Percentiles rank a stretch among this genome's conserved stretches.
phyloP scores from a whole-genome alignment of 2,329 filamentous ascomycete genomes.

The Podosphaera fusca region DNA sequence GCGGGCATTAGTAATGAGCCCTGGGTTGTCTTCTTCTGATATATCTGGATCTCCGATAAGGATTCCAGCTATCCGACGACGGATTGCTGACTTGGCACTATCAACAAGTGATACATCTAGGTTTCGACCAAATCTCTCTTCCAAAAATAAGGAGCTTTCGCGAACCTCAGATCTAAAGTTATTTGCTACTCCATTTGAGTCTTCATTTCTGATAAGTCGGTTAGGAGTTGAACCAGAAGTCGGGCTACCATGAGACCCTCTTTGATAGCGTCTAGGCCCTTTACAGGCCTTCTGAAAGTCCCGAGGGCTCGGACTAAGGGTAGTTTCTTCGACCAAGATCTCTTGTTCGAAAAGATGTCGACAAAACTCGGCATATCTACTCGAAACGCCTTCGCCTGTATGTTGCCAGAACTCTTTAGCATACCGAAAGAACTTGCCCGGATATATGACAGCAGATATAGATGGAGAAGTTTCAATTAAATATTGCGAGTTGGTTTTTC shows the following conservation, averaged over 20 bases:
- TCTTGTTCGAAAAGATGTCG: constrained; percentile 50
- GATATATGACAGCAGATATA: constrained; percentile 50
- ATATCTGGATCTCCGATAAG: constrained; percentile 51
- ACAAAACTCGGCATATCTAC: constrained; percentile 76
- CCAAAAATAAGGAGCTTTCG: constrained; percentile 63
- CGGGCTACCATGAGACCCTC: constrained; percentile 25
- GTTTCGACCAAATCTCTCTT: constrained; percentile 86
- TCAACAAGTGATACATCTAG: constrained; percentile 56
- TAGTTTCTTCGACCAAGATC: constrained; percentile 24
- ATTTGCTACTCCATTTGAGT: neutral
- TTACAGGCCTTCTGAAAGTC: constrained; percentile 21
- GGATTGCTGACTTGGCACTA: constrained; percentile 68
- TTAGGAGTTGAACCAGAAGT: constrained; percentile 7
- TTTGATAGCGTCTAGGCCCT: constrained; percentile 64
- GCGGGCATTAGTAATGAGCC: constrained; percentile 25
- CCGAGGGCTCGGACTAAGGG: constrained; percentile 9
- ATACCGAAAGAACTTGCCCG: constrained; percentile 38
- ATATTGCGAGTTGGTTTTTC: constrained; percentile 26
- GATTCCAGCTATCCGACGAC: constrained; percentile 69
- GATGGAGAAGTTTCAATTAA: constrained; percentile 32
- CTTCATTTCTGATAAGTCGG: neutral
- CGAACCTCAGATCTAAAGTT: constrained; percentile 15
- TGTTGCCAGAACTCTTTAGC: constrained; percentile 98
- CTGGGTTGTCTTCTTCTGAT: constrained; percentile 27
- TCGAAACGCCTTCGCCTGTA: constrained; percentile 77